These are phyloP conservation scores for Camillea tinctor DNA, from an alignment of 2,329 filamentous ascomycete genomes.

Conservation along the genomic window DNA sequence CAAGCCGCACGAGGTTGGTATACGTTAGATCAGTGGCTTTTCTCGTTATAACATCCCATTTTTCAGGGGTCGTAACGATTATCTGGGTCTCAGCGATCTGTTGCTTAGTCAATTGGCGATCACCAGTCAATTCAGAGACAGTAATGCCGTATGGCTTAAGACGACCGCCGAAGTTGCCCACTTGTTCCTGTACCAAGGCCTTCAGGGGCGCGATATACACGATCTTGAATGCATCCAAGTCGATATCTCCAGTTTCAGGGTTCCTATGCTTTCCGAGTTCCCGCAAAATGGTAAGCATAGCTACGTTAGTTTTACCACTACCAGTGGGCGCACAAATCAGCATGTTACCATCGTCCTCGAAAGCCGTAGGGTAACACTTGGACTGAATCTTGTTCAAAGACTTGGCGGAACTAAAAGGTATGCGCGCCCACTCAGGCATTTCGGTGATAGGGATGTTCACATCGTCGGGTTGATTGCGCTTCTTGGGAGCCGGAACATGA, in stretches of 20 bases:
- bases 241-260: conserved; percentile 85
- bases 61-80: conserved; percentile 97
- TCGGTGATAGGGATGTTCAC: conserved; percentile 79
- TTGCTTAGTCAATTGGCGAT: conserved; percentile 96
- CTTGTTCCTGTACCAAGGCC: conserved; percentile 94
- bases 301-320: conserved; percentile 97
- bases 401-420: conserved; percentile 81
- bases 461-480: conserved; percentile 77
- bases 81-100: conserved; percentile 98
- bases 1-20: conserved; percentile 91
- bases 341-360: conserved; percentile 94
- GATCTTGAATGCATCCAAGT: conserved; percentile 96
- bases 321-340: conserved; percentile 96
- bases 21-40: conserved; percentile 97
- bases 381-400: conserved; percentile 95
- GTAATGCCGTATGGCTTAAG: conserved; percentile 87
- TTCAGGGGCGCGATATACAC: conserved; percentile 97
- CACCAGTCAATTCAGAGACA: conserved; percentile 94
- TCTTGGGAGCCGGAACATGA: conserved; percentile 90
- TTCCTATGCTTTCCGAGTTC: conserved; percentile 96
- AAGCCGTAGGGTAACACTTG: conserved; percentile 86
- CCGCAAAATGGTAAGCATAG: conserved; percentile 93
- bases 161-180: conserved; percentile 93
- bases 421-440: conserved; percentile 87
- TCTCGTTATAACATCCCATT: conserved; percentile 98